Evolutionary conservation across 2,329 filamentous ascomycete genomes (phyloP).

Genomic region (Pleomassaria siparia): DNA sequence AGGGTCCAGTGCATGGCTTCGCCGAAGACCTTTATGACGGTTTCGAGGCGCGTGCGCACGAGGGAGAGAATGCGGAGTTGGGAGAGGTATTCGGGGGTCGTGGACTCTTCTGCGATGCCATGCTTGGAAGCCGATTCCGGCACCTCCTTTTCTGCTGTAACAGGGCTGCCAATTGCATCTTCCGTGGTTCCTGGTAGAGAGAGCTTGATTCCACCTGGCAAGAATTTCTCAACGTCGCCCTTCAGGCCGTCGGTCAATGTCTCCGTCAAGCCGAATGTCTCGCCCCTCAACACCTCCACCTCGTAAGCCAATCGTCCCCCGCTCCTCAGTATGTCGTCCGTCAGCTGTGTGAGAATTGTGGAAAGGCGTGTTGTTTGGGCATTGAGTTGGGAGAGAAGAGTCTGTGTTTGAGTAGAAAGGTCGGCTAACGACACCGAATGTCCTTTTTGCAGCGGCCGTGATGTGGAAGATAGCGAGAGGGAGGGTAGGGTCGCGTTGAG

Average conservation of each 20-base stretch:
- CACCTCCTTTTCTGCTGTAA: constrained; percentile 6
- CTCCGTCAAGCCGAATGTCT: constrained; percentile 79
- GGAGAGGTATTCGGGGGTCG: constrained; percentile 60
- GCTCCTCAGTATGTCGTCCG: constrained; percentile 90
- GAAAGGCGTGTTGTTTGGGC: constrained; percentile 84
- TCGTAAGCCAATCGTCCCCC: constrained; percentile 89
- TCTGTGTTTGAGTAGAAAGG: constrained; percentile 77
- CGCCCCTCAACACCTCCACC: constrained; percentile 88
- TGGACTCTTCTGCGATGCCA: constrained; percentile 1
- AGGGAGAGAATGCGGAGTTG: constrained; percentile 80
- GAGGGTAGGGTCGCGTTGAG: constrained; percentile 78
- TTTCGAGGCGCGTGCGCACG: constrained; percentile 81
- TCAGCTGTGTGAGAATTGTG: constrained; percentile 79
- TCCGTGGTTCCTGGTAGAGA: constrained; percentile 6
- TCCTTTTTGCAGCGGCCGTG: constrained; percentile 41
- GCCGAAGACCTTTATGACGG: constrained; percentile 87
- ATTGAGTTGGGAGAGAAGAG: constrained; percentile 82
- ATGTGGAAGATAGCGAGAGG: constrained; percentile 55
- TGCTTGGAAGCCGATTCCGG: constrained; percentile 2
- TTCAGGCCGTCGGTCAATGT: constrained; percentile 71
- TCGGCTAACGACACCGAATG: constrained; percentile 67
- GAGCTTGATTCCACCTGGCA: constrained; percentile 52
- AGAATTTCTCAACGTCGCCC: constrained; percentile 72
- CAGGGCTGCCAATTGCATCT: constrained; percentile 4
- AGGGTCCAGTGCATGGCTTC: constrained; percentile 95